These are phyloP conservation scores for Ophiostoma pallidulum DNA, from an alignment of 2,329 filamentous ascomycete species.

Conservation along the genomic window DNA sequence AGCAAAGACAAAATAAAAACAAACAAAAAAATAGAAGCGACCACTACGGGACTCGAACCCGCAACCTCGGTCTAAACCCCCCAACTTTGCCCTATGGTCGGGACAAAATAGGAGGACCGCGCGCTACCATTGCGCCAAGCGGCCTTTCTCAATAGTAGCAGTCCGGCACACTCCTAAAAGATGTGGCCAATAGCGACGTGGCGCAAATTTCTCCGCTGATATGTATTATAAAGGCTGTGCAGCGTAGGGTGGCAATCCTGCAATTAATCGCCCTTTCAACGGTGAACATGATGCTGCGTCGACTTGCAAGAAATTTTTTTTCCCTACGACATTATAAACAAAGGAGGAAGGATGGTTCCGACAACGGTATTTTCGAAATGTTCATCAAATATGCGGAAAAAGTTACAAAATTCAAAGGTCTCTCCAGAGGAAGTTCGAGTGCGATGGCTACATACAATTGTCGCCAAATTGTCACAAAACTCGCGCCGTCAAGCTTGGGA, in stretches of 20 bases:
- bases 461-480: background rate
- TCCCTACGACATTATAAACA: too few species aligned
- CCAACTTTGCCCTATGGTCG: conserved; percentile 10
- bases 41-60: conserved; percentile 21
- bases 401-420: background rate
- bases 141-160: conserved; percentile 14
- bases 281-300: too few species aligned
- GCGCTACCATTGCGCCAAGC: conserved; percentile 22
- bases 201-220: background rate
- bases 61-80: conserved; percentile 20
- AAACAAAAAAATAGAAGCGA: conserved; percentile 13
- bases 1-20: background rate
- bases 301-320: too few species aligned
- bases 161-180: background rate
- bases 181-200: conserved; percentile 16
- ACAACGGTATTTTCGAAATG: too few species aligned
- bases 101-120: conserved; percentile 21
- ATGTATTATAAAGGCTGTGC: conserved; percentile 13
- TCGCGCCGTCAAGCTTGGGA: too few species aligned
- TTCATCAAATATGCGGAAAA: too few species aligned
- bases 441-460: too few species aligned
- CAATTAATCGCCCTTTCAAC: too few species aligned
- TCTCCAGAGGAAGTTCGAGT: background rate
- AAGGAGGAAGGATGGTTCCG: too few species aligned
- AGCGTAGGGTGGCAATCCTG: background rate